Evolutionary conservation across 805 yeast genomes (phyloP).

Genomic region (Saccharomycopsis amapae): DNA sequence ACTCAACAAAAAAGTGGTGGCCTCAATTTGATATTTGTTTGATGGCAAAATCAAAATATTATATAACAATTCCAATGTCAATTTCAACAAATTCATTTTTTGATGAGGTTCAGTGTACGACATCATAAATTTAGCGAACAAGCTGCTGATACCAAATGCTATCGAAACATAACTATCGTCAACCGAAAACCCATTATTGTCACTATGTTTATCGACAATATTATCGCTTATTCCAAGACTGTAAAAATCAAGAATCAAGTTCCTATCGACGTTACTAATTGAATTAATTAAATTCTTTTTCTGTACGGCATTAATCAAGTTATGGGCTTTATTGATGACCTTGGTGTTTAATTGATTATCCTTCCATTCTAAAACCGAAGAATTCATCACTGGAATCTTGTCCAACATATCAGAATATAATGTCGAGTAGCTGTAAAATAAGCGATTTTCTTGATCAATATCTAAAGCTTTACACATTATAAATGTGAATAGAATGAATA

Average conservation of each 20-base stretch:
- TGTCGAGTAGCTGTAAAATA: conserved; percentile 7
- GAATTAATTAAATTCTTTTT: neutral
- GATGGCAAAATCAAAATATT: conserved; percentile 39
- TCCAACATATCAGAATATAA: conserved; percentile 12
- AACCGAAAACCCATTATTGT: neutral
- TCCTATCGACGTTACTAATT: neutral
- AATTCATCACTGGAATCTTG: conserved; percentile 1
- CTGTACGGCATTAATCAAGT: neutral
- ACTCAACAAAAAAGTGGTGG: conserved; percentile 56
- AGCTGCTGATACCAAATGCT: conserved; percentile 38
- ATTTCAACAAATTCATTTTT: conserved; percentile 34
- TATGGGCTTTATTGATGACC: conserved; percentile 2
- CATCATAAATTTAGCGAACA: conserved; percentile 33
- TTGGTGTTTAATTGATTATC: neutral
- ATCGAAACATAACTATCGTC: conserved; percentile 24
- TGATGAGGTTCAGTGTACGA: conserved; percentile 28
- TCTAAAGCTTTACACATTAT: conserved; percentile 4
- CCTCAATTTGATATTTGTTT: conserved; percentile 61
- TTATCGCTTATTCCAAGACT: conserved; percentile 2
- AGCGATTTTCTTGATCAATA: neutral
- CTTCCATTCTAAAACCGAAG: neutral
- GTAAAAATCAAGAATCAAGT: conserved; percentile 5
- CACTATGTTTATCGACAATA: neutral
- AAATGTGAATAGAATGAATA: conserved; percentile 1
- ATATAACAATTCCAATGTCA: conserved; percentile 47